These are phyloP conservation scores for Cytospora chrysosperma DNA, from an alignment of 2,329 filamentous ascomycete genomes.

Conservation along the genomic window DNA sequence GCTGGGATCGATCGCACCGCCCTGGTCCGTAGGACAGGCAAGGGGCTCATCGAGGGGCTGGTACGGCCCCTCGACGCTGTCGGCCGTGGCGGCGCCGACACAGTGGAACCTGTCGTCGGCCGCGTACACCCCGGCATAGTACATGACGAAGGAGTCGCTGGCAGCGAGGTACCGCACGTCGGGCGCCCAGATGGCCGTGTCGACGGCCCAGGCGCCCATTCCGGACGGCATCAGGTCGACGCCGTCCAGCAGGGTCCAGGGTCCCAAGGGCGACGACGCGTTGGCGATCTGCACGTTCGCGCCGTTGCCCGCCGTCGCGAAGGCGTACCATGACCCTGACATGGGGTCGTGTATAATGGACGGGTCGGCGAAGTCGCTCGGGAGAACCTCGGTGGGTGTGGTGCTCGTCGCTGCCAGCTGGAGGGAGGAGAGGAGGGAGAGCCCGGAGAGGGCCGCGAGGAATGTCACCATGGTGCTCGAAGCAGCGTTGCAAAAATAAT, in stretches of 20 bases:
- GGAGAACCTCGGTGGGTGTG: not conserved
- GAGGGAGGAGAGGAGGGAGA: not conserved
- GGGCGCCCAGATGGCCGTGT: slow-evolving; percentile 48
- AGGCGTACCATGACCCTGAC: slow-evolving; percentile 48
- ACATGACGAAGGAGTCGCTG: slow-evolving; percentile 46
- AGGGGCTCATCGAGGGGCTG: slow-evolving; percentile 37
- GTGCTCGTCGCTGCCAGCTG: not conserved
- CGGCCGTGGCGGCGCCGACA: slow-evolving; percentile 44
- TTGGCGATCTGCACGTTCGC: slow-evolving; percentile 49
- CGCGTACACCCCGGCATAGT: slow-evolving; percentile 44
- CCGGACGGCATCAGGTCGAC: slow-evolving; percentile 45
- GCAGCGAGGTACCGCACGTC: slow-evolving; percentile 44
- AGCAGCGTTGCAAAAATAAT: not conserved
- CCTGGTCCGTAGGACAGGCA: slow-evolving; percentile 42
- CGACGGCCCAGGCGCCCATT: slow-evolving; percentile 46
- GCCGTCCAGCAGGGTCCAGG: slow-evolving; percentile 39
- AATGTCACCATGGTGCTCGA: not conserved
- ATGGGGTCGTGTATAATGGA: slow-evolving; percentile 39
- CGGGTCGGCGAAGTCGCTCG: slow-evolving; percentile 46
- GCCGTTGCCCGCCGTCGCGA: slow-evolving; percentile 44
- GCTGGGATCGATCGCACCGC: slow-evolving; percentile 51
- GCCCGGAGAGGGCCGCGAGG: not conserved
- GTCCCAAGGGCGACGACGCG: slow-evolving; percentile 38
- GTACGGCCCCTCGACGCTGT: slow-evolving; percentile 41
- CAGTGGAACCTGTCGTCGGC: slow-evolving; percentile 39